Percentiles rank a stretch among this genome's conserved stretches.
phyloP scores from a whole-genome alignment of 441 rosid species.

The Pelargonium myrrhifolium region DNA sequence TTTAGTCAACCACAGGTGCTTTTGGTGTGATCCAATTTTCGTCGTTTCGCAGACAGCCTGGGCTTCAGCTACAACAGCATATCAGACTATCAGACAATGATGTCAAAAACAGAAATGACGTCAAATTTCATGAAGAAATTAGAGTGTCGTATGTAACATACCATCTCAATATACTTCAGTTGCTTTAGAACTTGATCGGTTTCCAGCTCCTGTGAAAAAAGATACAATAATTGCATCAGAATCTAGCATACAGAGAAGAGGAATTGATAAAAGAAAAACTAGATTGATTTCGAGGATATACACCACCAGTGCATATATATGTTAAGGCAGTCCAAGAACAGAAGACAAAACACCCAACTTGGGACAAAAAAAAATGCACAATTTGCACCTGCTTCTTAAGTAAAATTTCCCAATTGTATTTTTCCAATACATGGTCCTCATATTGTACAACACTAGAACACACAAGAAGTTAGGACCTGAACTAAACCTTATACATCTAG shows the following conservation, averaged over 20 bases:
- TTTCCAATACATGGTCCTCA: no score
- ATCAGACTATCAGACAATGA: not conserved
- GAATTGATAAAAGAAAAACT: not conserved
- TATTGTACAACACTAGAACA: no score
- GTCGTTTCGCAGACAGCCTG: slow-evolving; percentile 1
- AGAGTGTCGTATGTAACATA: not conserved
- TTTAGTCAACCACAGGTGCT: not conserved
- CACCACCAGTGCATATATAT: not conserved
- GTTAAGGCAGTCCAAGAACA: not conserved
- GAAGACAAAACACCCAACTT: not conserved
- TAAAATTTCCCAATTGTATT: not conserved
- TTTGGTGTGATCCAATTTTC: slow-evolving; percentile 2
- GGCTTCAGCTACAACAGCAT: not conserved
- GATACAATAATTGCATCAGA: not conserved
- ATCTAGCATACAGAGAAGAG: not conserved
- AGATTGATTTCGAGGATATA: not conserved
- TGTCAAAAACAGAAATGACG: not conserved
- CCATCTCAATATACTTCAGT: slow-evolving; percentile 57
- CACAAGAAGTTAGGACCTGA: no score
- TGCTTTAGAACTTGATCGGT: slow-evolving; percentile 68
- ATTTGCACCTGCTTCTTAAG: not conserved
- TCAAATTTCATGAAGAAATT: not conserved
- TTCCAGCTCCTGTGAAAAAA: slow-evolving; percentile 61
- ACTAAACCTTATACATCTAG: no score
- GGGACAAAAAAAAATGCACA: not conserved